These are phyloP conservation scores for Petunia axillaris DNA, from an alignment of 257 asterid species.

Conservation along the genomic window DNA sequence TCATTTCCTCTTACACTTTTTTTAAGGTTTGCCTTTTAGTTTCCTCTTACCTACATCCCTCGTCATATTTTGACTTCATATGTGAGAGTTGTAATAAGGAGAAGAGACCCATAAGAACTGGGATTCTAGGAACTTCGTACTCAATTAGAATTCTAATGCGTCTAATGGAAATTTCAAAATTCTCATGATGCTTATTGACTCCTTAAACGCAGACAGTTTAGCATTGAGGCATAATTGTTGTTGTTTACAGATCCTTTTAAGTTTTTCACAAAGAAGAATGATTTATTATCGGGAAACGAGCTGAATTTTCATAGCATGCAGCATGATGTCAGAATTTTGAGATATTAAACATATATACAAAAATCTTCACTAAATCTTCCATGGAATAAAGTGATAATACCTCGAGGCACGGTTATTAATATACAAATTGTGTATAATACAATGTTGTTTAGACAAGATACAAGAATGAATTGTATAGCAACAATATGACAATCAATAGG, in stretches of 20 bases:
- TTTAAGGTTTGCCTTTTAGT: too few species aligned
- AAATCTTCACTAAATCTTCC: neutral
- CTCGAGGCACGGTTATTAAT: neutral
- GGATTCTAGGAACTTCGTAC: neutral
- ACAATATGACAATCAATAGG: neutral
- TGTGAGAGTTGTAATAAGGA: too few species aligned
- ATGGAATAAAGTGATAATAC: constrained; percentile 1
- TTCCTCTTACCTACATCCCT: too few species aligned
- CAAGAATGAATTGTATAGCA: neutral
- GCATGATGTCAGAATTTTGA: constrained; percentile 13
- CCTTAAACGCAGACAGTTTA: neutral
- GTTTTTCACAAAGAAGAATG: neutral
- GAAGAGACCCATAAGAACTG: too few species aligned
- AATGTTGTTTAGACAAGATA: neutral
- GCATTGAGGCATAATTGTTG: neutral
- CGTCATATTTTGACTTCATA: too few species aligned
- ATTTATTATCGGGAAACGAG: neutral
- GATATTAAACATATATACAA: neutral
- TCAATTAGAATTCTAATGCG: neutral
- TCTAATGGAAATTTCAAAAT: neutral
- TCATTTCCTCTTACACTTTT: too few species aligned
- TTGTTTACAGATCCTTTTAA: too few species aligned
- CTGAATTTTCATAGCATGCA: neutral
- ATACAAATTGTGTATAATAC: neutral
- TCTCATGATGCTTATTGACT: neutral